These are phyloP conservation scores for Trichoderma polysporum DNA, from an alignment of 2,329 filamentous ascomycete genomes.

Conservation along the genomic window DNA sequence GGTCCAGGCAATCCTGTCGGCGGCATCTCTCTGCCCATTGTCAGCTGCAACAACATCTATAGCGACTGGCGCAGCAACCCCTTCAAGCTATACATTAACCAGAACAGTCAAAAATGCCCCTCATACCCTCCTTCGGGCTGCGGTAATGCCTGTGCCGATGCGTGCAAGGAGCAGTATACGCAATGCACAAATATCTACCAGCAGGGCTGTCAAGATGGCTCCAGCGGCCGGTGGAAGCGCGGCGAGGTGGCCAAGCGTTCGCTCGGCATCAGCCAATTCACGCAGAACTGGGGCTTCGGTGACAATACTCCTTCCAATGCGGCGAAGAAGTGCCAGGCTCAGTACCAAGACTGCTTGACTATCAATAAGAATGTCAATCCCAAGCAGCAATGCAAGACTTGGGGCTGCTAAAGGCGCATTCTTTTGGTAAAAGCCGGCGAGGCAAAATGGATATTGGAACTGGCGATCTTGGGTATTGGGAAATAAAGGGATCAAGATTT, in stretches of 20 bases:
- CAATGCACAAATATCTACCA: slow-evolving; percentile 50
- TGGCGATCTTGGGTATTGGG: background rate
- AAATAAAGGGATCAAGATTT: background rate
- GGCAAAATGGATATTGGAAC: background rate
- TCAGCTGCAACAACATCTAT: slow-evolving; percentile 55
- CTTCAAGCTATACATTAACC: slow-evolving; percentile 54
- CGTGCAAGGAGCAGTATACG: slow-evolving; percentile 53
- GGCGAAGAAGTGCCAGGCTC: slow-evolving; percentile 46
- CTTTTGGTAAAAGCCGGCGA: background rate
- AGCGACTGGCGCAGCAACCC: slow-evolving; percentile 43
- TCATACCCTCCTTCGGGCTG: slow-evolving; percentile 42
- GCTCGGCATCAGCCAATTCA: slow-evolving; percentile 8
- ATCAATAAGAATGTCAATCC: slow-evolving; percentile 43
- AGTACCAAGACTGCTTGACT: slow-evolving; percentile 49
- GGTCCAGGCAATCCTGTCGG: slow-evolving; percentile 60
- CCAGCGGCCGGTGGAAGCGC: slow-evolving; percentile 31
- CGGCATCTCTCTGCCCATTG: slow-evolving; percentile 50
- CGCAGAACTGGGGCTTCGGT: slow-evolving; percentile 28
- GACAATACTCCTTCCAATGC: slow-evolving; percentile 36
- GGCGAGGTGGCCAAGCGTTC: slow-evolving; percentile 26
- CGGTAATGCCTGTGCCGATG: slow-evolving; percentile 48
- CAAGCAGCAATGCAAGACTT: slow-evolving; percentile 42
- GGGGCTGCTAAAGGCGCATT: slow-evolving; percentile 30
- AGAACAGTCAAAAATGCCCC: slow-evolving; percentile 44
- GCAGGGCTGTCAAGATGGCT: slow-evolving; percentile 45